These are phyloP conservation scores for Silene latifolia DNA, from an alignment of 148 eudicot genomes.

Conservation along the genomic window DNA sequence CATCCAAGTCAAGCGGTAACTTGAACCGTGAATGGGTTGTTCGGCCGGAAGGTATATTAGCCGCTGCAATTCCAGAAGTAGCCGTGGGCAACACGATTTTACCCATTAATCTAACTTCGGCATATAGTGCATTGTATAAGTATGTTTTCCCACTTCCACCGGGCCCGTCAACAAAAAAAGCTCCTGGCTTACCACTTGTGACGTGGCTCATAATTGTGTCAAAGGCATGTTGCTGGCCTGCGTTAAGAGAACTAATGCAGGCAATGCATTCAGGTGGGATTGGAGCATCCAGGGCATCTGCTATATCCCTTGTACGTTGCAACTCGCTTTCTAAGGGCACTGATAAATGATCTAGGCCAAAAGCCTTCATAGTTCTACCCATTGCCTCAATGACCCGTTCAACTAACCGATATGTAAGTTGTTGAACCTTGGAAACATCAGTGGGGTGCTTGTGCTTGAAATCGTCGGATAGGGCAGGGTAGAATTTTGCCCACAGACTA, in stretches of 20 bases:
- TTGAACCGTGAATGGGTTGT: conserved; percentile 9
- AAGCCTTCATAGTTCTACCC: neutral
- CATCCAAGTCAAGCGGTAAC: neutral
- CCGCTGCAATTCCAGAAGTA: neutral
- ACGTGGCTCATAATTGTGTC: neutral
- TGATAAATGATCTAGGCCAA: neutral
- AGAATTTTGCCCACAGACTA: neutral
- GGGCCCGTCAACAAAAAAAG: neutral
- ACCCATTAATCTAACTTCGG: neutral
- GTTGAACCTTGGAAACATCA: neutral
- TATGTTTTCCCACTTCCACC: conserved; percentile 1
- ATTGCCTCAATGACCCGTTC: neutral
- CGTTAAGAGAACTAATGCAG: too few relatives aligned
- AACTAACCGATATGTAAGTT: neutral
- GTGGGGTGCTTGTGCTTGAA: neutral
- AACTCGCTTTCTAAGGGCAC: neutral
- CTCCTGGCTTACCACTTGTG: neutral
- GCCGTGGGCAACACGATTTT: conserved; percentile 1
- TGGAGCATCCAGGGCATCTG: neutral
- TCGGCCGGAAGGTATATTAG: neutral
- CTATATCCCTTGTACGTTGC: neutral
- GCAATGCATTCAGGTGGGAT: neutral
- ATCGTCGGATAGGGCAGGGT: neutral
- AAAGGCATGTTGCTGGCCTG: neutral
- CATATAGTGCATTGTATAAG: conserved; percentile 6